Base-by-base conservation (phyloP, 2,329 filamentous ascomycete genomes). In the Fusarium duplospermum region DNA sequence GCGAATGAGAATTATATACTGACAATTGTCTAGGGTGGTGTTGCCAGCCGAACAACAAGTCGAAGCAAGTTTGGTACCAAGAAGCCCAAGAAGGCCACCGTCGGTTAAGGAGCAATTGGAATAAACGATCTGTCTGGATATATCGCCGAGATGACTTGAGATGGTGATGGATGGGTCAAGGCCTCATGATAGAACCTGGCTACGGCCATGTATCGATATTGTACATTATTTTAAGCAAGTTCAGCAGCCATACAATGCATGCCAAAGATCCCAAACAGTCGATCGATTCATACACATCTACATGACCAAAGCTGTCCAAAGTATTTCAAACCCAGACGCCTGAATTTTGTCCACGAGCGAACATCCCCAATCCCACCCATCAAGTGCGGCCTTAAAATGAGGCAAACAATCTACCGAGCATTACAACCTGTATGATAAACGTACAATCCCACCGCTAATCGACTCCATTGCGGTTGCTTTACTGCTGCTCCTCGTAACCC, bases 41-140 rank as follows among this genome's bases (percentile, higher is more conserved):
- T 99, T 75, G 92, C 91, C 24, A 96, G 91, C 82, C 89, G 96
- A 77, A 89, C 93, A 80, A 94, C 92, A 24, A 94, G 93, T 83
- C 89, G 96, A 80, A 98, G 95, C 80, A 99, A 99, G 86, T 99
- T 98, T 82, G 96, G 96, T 70, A 97, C 96, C 59, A 99, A 99
- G 92, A 98, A 98, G 87, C 96, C 96, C 0, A 98, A 98, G 92
- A 91, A 91, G 83, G 91, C 92, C 24, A 88, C 88, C 0, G 86
- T 90, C 40, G 86, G 88, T 72, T 86, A 78, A 70, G 47, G 27
- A 6, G 45, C 24, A 27, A 29, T 60, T 42, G 54, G 29, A 58
- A 60, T 35, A 57, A 47, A 22, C 24, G 20, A 47, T 47, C 24
- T 24, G 22, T 47, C 42, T 10, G 14, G 8, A 31, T 52, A 31